Percentiles rank a stretch among this genome's conserved stretches.
These are phyloP conservation scores for Pichia kluyveri DNA, from an alignment of 805 yeast species.

Conservation along the genomic window DNA sequence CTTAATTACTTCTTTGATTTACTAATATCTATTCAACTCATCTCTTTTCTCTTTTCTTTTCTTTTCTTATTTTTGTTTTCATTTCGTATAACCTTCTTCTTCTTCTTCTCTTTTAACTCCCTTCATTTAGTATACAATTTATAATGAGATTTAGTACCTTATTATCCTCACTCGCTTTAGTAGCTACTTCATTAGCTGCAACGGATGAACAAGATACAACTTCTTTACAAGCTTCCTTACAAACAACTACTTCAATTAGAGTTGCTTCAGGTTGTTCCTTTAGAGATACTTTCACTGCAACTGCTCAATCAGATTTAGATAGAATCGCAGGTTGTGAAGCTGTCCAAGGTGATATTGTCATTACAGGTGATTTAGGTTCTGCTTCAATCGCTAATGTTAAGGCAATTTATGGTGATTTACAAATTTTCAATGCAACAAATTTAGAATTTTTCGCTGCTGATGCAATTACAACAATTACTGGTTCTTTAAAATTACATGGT, in stretches of 20 bases:
- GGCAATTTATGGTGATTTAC: constrained; percentile 70
- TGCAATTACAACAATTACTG: constrained; percentile 63
- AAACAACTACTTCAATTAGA: constrained; percentile 38
- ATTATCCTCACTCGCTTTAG: constrained; percentile 37
- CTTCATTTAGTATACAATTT: background rate
- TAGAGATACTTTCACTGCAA: constrained; percentile 54
- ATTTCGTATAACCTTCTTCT: background rate
- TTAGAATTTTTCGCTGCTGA: constrained; percentile 71
- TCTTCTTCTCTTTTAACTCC: background rate
- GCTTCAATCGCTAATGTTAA: constrained; percentile 68
- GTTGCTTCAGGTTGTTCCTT: constrained; percentile 60
- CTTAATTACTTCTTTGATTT: background rate
- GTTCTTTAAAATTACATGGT: constrained; percentile 49
- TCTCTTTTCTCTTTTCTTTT: background rate
- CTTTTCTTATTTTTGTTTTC: background rate
- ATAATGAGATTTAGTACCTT: constrained; percentile 47
- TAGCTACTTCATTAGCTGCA: constrained; percentile 25
- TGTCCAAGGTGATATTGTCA: constrained; percentile 68
- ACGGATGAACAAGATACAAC: constrained; percentile 31
- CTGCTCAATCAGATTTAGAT: constrained; percentile 75
- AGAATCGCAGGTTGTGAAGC: constrained; percentile 63
- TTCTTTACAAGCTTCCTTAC: constrained; percentile 42
- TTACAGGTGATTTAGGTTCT: constrained; percentile 55
- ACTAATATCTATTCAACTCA: no score
- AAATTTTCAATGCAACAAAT: constrained; percentile 52